Percentiles rank a stretch among this genome's conserved stretches.
Evolutionary conservation across 2,329 filamentous ascomycete genomes (phyloP).

Genomic region (Harringtonia lauricola): DNA sequence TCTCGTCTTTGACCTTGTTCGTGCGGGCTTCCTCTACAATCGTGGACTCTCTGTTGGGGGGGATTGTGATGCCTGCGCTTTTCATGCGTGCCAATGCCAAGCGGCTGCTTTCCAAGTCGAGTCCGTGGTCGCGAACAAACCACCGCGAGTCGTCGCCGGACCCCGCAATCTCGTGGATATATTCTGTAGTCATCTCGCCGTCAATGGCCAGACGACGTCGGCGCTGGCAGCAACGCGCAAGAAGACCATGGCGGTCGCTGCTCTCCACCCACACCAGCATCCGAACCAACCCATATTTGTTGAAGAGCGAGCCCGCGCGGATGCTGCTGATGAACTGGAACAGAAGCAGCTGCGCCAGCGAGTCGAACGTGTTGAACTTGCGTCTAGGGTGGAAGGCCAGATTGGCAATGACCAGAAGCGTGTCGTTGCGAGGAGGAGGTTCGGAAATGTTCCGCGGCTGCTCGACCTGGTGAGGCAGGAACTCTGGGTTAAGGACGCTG

Average conservation of each 20-base stretch:
- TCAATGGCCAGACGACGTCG: slow-evolving; percentile 48
- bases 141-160: slow-evolving; percentile 12
- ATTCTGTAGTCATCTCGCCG: slow-evolving; percentile 49
- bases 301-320: slow-evolving; percentile 48
- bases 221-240: slow-evolving; percentile 48
- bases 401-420: slow-evolving; percentile 63
- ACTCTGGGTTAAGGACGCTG: slow-evolving; percentile 35
- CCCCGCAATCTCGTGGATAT: slow-evolving; percentile 41
- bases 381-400: slow-evolving; percentile 43
- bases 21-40: slow-evolving; percentile 9
- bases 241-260: slow-evolving; percentile 42
- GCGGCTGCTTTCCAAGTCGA: slow-evolving; percentile 35
- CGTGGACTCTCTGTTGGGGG: slow-evolving; percentile 30
- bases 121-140: slow-evolving; percentile 30
- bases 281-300: slow-evolving; percentile 68
- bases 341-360: slow-evolving; percentile 45
- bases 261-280: slow-evolving; percentile 64
- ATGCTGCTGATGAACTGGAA: slow-evolving; percentile 52
- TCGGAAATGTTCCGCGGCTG: slow-evolving; percentile 25
- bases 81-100: slow-evolving; percentile 35
- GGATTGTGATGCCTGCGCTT: slow-evolving; percentile 27
- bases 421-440: slow-evolving; percentile 50
- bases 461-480: slow-evolving; percentile 43
- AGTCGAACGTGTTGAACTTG: slow-evolving; percentile 39
- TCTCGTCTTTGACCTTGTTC: neutral